These are phyloP conservation scores for Tolypocladium nubicola DNA, from an alignment of 2,329 filamentous ascomycete species.

Conservation along the genomic window DNA sequence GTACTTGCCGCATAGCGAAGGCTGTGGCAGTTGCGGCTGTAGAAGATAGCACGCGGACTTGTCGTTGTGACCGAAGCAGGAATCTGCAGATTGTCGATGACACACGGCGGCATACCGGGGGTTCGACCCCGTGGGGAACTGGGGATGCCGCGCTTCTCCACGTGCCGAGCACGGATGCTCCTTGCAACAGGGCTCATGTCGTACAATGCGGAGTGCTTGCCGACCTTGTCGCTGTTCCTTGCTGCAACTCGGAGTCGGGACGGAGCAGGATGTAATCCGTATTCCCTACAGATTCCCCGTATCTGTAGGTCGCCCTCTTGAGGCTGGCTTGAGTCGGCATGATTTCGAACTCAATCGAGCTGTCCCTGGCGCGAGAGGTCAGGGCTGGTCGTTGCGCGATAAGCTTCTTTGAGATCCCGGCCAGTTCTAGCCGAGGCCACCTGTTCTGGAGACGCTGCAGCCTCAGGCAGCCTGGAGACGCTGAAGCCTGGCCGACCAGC, in stretches of 20 bases:
- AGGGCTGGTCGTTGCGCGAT: background rate
- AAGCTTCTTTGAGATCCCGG: background rate
- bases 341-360: background rate
- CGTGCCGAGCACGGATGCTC: slow-evolving; percentile 3
- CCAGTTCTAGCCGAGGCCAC: background rate
- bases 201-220: background rate
- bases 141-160: slow-evolving; percentile 2
- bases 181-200: background rate
- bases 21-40: background rate
- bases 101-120: slow-evolving; percentile 1
- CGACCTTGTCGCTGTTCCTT: background rate
- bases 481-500: background rate
- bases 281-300: too few relatives aligned
- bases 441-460: background rate
- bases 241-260: background rate
- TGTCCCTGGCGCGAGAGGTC: background rate
- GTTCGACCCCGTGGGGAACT: slow-evolving; percentile 6
- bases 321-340: background rate
- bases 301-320: background rate
- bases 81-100: background rate
- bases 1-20: background rate
- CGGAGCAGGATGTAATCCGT: background rate
- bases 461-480: too few relatives aligned
- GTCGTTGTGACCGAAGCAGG: background rate
- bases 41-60: background rate